Evolutionary conservation across 306 rosid genomes (phyloP).

Genomic region (Fagus crenata): DNA sequence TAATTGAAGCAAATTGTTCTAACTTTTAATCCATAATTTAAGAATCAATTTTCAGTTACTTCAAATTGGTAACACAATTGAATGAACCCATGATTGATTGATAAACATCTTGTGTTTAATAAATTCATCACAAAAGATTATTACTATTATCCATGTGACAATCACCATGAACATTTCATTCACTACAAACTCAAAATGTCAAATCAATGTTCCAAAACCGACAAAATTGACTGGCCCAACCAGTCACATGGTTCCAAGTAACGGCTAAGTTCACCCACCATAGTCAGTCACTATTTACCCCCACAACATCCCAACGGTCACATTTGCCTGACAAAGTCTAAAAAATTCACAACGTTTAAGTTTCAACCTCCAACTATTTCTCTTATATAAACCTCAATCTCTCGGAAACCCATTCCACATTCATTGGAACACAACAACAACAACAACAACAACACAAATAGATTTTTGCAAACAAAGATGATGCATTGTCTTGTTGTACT

Average conservation of each 20-base stretch:
- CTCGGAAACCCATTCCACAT: not conserved
- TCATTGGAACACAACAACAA: not conserved
- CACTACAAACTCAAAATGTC: not conserved
- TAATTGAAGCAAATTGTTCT: too few relatives aligned
- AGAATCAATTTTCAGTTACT: too few relatives aligned
- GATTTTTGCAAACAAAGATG: not conserved
- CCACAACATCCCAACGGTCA: conserved; percentile 58
- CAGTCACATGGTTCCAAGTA: conserved; percentile 27
- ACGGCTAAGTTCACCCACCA: conserved; percentile 64
- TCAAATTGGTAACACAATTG: too few relatives aligned
- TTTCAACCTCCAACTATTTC: not conserved
- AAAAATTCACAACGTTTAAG: conserved; percentile 10
- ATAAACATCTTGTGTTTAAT: too few relatives aligned
- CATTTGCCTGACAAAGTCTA: conserved; percentile 12
- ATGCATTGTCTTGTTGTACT: conserved; percentile 38
- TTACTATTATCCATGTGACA: too few relatives aligned
- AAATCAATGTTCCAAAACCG: not conserved
- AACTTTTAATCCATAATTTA: too few relatives aligned
- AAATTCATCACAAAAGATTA: too few relatives aligned
- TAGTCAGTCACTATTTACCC: conserved; percentile 25
- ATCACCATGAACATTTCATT: too few relatives aligned
- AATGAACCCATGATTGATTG: too few relatives aligned
- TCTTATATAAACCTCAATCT: conserved; percentile 30
- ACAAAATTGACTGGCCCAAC: conserved; percentile 27
- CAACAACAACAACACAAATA: conserved; percentile 3